Evolutionary conservation across 257 asterid species (phyloP).

Genomic region (Voacanga thouarsii): DNA sequence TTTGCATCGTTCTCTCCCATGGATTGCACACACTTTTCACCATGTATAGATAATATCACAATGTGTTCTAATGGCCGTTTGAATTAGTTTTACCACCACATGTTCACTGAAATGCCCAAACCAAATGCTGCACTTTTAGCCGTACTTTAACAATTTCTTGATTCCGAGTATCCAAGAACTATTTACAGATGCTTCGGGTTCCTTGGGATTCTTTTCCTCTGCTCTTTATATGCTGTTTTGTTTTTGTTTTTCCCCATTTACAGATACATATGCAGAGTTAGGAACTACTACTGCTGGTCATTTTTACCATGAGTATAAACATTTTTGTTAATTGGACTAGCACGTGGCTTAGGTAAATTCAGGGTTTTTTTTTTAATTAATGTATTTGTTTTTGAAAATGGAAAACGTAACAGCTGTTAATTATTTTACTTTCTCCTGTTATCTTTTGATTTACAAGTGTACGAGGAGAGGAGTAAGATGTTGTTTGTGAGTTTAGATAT

Average conservation of each 20-base stretch:
- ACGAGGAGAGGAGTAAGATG: not conserved
- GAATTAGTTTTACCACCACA: not conserved
- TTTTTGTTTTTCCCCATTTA: not conserved
- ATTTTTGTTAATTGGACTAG: not conserved
- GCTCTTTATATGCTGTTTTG: not conserved
- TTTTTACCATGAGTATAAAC: no score
- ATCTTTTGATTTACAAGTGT: not conserved
- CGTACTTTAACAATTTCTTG: not conserved
- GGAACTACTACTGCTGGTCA: not conserved
- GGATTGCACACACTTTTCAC: not conserved
- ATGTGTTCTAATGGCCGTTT: not conserved
- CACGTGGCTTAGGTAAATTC: not conserved
- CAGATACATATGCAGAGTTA: not conserved
- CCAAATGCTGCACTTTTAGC: not conserved
- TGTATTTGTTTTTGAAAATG: not conserved
- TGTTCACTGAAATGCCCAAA: slow-evolving; percentile 18
- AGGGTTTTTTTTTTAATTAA: not conserved
- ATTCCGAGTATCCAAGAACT: not conserved
- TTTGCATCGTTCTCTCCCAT: not conserved
- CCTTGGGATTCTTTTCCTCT: not conserved
- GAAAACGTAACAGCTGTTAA: not conserved
- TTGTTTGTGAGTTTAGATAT: not conserved
- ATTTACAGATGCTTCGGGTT: not conserved
- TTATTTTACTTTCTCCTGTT: not conserved
- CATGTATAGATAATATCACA: not conserved